phyloP scores from a whole-genome alignment of 164 flowering plant genomes.

The Nelumbo lutea region DNA sequence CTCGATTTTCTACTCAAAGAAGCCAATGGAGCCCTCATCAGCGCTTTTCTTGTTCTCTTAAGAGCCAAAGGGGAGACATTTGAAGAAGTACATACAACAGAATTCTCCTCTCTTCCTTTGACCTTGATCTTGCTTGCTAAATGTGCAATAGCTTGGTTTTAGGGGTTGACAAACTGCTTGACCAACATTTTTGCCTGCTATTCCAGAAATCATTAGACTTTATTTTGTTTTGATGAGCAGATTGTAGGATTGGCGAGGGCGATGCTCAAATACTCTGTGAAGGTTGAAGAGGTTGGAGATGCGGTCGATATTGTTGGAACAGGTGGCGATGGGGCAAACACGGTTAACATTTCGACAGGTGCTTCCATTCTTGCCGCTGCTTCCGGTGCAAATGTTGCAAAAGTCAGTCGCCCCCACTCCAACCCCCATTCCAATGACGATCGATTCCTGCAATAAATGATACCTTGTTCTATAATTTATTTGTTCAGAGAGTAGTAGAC shows the following conservation, averaged over 20 bases:
- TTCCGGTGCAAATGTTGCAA: constrained; percentile 91
- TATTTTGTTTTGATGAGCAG: constrained; percentile 24
- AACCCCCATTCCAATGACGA: too few relatives aligned
- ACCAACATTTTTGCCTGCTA: neutral
- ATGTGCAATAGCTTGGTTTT: neutral
- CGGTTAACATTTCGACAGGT: constrained; percentile 91
- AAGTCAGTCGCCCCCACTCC: constrained; percentile 34
- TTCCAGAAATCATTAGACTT: neutral
- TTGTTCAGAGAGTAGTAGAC: neutral
- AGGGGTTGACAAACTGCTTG: neutral
- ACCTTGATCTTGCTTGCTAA: neutral
- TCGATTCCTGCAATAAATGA: too few relatives aligned
- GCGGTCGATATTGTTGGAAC: constrained; percentile 95
- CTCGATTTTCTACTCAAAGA: constrained; percentile 65
- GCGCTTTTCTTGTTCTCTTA: constrained; percentile 84
- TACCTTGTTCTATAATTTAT: too few relatives aligned
- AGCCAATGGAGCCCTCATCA: constrained; percentile 67
- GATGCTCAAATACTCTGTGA: constrained; percentile 60
- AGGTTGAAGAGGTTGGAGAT: constrained; percentile 68
- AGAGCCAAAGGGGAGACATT: constrained; percentile 96
- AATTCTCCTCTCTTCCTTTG: neutral
- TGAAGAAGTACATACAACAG: constrained; percentile 53
- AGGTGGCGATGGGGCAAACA: constrained; percentile 94
- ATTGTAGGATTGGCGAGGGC: constrained; percentile 89
- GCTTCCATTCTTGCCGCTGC: constrained; percentile 92